Base-by-base conservation (phyloP, 768 basidiomycete species). In the Psilocybe cyanescens region DNA sequence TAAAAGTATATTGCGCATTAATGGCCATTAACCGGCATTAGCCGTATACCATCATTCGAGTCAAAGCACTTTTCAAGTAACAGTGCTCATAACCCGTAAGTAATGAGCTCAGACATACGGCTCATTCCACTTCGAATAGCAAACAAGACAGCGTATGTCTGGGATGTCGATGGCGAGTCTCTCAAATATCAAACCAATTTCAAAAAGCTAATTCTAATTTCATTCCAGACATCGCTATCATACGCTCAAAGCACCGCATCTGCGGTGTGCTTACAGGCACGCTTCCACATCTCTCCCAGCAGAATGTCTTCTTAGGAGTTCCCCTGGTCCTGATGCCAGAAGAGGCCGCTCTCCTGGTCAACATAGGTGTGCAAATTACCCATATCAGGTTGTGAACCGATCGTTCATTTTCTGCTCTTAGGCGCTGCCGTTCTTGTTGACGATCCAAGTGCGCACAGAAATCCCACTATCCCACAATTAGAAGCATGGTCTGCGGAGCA, bases 231-330 rank as follows among this genome's bases (percentile, higher is more conserved):
- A 89, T 94, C 67, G 88, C 90, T 8, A 81, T 76, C 5, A 77
- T 99, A 8, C 92, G 97, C 39, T 85, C 90, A 31, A 76, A 88
- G 66, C 88, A 97, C 74, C 87, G 81, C 58, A 83, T 99, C 50
- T 95, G 92, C 68, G 95, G 97, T 37, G 79, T 94, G 47, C 76
- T 98, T 47, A 83, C 87, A 0, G 97, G 97, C 0, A 99, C 97
- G 1, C 85, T 99, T 12, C 96, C 97, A 2, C 94, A 95, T 71
- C 82, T 99, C 1, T 89, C 95, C 1, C 96, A 98, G 68, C 97
- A 99, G 75, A 99, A 99, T 78, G 86, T 91, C 2, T 99, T 99
- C 71, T 81, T 99, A 35, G 97, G 97, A 6, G 77, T 95, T n/a
- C 97, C 97, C 1, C 79, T 97, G 5, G 78, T 92, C 7, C 79